Percentiles rank a stretch among this genome's conserved stretches.
These are phyloP conservation scores for Eucalyptus marginata DNA, from an alignment of 345 rosid genomes.

Conservation along the genomic window DNA sequence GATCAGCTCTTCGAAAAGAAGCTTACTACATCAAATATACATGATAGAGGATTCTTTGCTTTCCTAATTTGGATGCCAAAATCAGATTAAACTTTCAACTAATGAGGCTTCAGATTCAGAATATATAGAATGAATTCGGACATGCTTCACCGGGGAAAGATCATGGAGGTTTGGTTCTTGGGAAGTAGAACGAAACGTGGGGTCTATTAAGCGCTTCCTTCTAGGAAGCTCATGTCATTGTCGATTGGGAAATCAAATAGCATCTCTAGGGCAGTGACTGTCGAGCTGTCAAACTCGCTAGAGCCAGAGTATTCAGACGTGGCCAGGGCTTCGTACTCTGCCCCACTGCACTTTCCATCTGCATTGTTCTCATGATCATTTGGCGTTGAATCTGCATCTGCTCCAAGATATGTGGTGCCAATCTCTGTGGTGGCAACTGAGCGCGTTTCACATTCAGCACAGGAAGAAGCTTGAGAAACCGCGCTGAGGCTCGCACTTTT, in stretches of 20 bases:
- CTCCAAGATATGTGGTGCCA: not conserved
- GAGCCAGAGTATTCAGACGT: slow-evolving; percentile 38
- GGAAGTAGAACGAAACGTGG: not conserved
- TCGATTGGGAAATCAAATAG: slow-evolving; percentile 80
- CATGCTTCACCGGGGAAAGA: not conserved
- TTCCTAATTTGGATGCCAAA: not conserved
- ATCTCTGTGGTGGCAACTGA: slow-evolving; percentile 2
- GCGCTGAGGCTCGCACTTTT: slow-evolving; percentile 17
- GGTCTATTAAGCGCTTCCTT: not conserved
- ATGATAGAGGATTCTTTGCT: not conserved
- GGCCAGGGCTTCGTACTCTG: slow-evolving; percentile 12
- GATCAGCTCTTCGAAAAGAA: not conserved
- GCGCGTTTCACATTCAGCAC: slow-evolving; percentile 36
- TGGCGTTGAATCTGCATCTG: slow-evolving; percentile 6
- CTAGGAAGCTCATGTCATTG: slow-evolving; percentile 77
- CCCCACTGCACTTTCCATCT: slow-evolving; percentile 36
- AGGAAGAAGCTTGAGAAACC: slow-evolving; percentile 40
- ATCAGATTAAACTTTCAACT: not conserved
- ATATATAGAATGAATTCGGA: not conserved
- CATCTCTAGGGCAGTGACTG: slow-evolving; percentile 64
- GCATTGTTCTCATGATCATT: slow-evolving; percentile 14
- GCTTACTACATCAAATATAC: not conserved
- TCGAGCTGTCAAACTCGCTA: slow-evolving; percentile 43
- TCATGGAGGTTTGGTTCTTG: not conserved
- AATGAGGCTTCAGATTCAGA: not conserved